Percentiles rank a stretch among this genome's conserved stretches.
Conservation (phyloP, 441 rosid species). For the Brassica balearica region DNA sequence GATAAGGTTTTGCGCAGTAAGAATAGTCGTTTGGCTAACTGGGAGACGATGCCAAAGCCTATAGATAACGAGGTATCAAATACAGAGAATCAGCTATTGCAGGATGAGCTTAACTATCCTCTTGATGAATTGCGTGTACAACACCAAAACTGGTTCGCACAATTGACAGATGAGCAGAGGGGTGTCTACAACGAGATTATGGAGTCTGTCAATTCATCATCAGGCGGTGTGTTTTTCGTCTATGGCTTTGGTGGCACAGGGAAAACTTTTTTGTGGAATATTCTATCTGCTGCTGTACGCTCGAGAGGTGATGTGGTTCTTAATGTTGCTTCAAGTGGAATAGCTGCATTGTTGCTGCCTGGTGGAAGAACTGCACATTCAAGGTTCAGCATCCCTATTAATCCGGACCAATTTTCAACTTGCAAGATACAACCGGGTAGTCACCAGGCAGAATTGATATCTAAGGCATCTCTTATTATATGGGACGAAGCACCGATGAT, state of each 20-base stretch:
- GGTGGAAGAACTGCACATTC: background rate
- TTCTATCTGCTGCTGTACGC: background rate
- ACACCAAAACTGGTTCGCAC: background rate
- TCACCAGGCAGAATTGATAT: background rate
- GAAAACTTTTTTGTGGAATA: conserved; percentile 1
- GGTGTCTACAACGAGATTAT: background rate
- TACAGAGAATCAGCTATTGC: background rate
- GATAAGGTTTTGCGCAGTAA: background rate
- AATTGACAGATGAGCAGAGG: background rate
- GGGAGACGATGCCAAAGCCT: background rate
- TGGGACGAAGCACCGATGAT: background rate
- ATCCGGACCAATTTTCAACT: background rate
- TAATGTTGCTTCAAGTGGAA: background rate
- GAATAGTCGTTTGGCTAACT: background rate
- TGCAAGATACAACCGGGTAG: background rate
- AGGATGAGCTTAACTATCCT: background rate
- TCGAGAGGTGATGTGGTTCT: background rate
- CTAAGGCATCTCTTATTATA: too few species aligned
- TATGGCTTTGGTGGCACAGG: background rate
- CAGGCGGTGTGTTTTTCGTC: background rate
- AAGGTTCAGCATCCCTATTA: background rate
- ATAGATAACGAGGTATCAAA: background rate
- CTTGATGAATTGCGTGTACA: background rate
- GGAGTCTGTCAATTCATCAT: background rate
- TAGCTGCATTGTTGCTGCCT: background rate